phyloP scores from a whole-genome alignment of 2,329 filamentous ascomycete genomes.

The Epichloe gansuensis region DNA sequence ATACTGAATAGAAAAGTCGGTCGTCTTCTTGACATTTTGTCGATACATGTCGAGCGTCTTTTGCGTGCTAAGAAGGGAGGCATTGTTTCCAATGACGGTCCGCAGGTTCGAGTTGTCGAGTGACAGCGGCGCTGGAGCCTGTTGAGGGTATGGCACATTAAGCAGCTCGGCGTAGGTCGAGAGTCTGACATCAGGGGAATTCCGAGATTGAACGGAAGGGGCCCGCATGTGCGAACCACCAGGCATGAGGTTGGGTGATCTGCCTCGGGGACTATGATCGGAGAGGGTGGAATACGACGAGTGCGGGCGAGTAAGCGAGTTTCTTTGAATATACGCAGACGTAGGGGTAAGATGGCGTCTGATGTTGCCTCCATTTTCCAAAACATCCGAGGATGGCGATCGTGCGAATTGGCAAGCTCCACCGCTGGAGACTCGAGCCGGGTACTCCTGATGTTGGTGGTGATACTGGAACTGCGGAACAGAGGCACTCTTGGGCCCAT shows the following conservation, averaged over 20 bases:
- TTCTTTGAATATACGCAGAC: slow-evolving; percentile 39
- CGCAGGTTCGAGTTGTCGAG: slow-evolving; percentile 75
- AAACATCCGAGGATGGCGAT: slow-evolving; percentile 37
- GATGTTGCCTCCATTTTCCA: slow-evolving; percentile 36
- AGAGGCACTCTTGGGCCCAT: slow-evolving; percentile 26
- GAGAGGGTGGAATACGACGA: slow-evolving; percentile 67
- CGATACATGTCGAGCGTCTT: slow-evolving; percentile 98
- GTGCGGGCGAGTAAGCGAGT: slow-evolving; percentile 52
- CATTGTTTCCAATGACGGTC: slow-evolving; percentile 71
- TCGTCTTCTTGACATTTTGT: slow-evolving; percentile 93
- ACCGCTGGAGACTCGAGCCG: slow-evolving; percentile 30
- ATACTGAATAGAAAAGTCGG: slow-evolving; percentile 79
- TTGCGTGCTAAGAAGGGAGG: slow-evolving; percentile 77
- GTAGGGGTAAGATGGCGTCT: slow-evolving; percentile 52
- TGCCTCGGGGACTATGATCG: slow-evolving; percentile 51
- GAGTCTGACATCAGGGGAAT: slow-evolving; percentile 41
- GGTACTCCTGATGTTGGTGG: slow-evolving; percentile 36
- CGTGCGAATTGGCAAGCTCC: slow-evolving; percentile 19
- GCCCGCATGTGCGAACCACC: slow-evolving; percentile 31
- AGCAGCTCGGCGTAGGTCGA: slow-evolving; percentile 47
- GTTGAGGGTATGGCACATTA: slow-evolving; percentile 68
- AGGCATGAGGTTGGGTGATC: slow-evolving; percentile 39
- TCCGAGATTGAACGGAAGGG: slow-evolving; percentile 37
- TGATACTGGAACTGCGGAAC: slow-evolving; percentile 51
- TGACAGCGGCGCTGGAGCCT: slow-evolving; percentile 49